A percentile compares a stretch with the other conserved stretches of the same genome.
Evolutionary conservation across 1,139 yeast species (phyloP).

Genomic region (Meyerozyma smithsonii): DNA sequence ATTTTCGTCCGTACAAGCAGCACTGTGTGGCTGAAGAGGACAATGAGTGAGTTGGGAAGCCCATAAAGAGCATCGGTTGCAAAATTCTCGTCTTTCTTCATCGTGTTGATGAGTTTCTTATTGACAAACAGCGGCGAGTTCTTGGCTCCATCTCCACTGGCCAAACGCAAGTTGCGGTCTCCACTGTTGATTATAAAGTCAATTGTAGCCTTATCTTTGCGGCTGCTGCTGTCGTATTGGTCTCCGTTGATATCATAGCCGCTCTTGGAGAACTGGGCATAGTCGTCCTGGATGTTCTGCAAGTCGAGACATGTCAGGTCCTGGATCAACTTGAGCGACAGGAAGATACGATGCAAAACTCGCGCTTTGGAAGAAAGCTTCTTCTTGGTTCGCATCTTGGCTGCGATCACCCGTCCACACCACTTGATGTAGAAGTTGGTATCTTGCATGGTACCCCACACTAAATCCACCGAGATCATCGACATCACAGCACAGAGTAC

Average conservation of each 20-base stretch:
- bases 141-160: conserved; percentile 1
- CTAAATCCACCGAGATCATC: conserved; percentile 84
- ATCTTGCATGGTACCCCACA: conserved; percentile 90
- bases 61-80: conserved; percentile 84
- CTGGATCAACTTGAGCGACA: conserved; percentile 70
- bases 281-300: conserved; percentile 34
- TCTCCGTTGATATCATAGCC: conserved; percentile 41
- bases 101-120: conserved; percentile 40
- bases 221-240: conserved; percentile 13
- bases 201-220: conserved; percentile 35
- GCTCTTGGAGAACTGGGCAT: conserved; percentile 23
- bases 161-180: neutral
- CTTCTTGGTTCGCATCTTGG: conserved; percentile 63
- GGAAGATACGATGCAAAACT: conserved; percentile 71
- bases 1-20: conserved; percentile 59
- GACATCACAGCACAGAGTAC: conserved; percentile 79
- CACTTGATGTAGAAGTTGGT: conserved; percentile 71
- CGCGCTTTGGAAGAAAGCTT: conserved; percentile 71
- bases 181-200: conserved; percentile 42
- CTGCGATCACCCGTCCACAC: conserved; percentile 70
- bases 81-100: conserved; percentile 49
- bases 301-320: conserved; percentile 62
- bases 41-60: conserved; percentile 72
- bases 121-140: conserved; percentile 38
- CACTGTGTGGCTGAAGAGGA: conserved; percentile 67